These are phyloP conservation scores for Phanerodontia chrysosporium DNA, from an alignment of 768 basidiomycete species.

Conservation along the genomic window DNA sequence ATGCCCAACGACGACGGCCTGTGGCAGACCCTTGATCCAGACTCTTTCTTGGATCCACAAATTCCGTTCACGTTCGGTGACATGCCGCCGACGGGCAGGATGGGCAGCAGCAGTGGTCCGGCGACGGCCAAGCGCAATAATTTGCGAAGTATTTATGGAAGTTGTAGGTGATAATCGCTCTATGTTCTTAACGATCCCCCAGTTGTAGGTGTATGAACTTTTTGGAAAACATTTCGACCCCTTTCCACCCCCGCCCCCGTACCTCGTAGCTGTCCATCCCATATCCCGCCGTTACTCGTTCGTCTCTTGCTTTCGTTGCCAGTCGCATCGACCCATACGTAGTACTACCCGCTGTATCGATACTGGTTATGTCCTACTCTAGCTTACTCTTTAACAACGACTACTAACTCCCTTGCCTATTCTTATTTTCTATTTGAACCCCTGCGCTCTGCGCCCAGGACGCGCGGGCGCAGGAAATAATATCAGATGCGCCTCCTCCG, in stretches of 20 bases:
- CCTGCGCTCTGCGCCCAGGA: not conserved
- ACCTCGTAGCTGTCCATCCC: not conserved
- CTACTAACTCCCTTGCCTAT: not conserved
- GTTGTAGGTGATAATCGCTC: not conserved
- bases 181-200: not conserved
- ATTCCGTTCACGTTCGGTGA: constrained; percentile 60
- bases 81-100: constrained; percentile 17
- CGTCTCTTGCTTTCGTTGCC: constrained; percentile 2
- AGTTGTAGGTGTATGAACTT: constrained; percentile 4
- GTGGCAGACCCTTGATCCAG: constrained; percentile 64
- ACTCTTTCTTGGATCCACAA: constrained; percentile 75
- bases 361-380: constrained; percentile 5
- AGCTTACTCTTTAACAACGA: not conserved
- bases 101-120: constrained; percentile 16
- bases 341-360: constrained; percentile 9
- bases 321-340: not conserved
- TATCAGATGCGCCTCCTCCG: not conserved
- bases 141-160: not conserved
- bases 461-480: not conserved
- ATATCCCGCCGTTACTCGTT: not conserved
- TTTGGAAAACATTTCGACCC: not conserved
- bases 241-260: not conserved
- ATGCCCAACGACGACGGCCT: constrained; percentile 36
- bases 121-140: constrained; percentile 7
- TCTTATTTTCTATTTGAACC: not conserved